Base-by-base conservation (phyloP, 805 yeast genomes). In the Candida ipomoeae region DNA sequence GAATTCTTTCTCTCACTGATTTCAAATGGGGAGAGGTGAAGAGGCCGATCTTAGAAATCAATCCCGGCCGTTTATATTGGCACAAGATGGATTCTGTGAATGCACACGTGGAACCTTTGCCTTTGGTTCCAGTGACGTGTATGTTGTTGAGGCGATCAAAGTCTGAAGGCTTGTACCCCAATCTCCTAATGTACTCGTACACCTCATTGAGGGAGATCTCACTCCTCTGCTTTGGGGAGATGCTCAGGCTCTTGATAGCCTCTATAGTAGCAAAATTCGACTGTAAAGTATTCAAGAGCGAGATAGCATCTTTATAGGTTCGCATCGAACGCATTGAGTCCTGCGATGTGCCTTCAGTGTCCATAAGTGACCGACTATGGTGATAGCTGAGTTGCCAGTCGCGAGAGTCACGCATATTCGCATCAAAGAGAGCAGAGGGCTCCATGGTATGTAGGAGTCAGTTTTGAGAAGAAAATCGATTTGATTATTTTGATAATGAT, bases 71-170 rank as follows among this genome's bases (percentile, higher is more conserved):
- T 26, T 68, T 70, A 60, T 89, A 89, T 62, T 89, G 89, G 6
- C 68, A 62, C 53, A 95, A 67, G 37, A 95, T 89, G 2, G 94
- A 82, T 60, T 88, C 87, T 2, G 90, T 81, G 63, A 94, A 94
- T 0, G 99, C 97, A 68, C 97, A 92, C 0, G 98, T 92, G 0
- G 97, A 90, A 1, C 99, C 99, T 70, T 94, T 94, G 13, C 99
- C 99, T 66, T 94, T 94, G 1, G 99, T 94, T 18, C 99, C 99
- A 0, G 99, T 91, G 35, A 95, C 85, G 63, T 94, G 99, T 39
- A 94, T 78, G 2, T 90, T 77, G 59, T 91, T 91, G 59, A 94
- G 66, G 53, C 68, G 76, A 68, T 91, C 81, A 63, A 89, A 82
- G 55, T 87, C 96, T 3, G 70, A 58, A 1, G 87, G 82, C 32